Conservation (phyloP, 805 yeast species). For the Saturnispora bothae region DNA sequence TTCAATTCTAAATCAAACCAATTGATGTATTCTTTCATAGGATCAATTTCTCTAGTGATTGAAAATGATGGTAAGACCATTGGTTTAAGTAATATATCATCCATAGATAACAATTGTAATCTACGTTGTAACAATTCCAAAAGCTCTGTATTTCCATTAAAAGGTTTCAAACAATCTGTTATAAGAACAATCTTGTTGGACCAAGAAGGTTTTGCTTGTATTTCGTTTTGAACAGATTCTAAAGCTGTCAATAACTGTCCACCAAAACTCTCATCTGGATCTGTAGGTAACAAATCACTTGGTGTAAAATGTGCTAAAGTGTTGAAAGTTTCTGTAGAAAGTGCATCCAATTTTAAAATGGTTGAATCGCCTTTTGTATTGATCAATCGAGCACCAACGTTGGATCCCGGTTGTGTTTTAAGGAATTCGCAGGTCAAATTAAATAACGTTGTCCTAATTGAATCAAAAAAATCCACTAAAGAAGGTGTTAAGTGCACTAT, state of each 20-base stretch:
- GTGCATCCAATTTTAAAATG: constrained; percentile 41
- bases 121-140: constrained; percentile 44
- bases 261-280: constrained; percentile 19
- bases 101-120: constrained; percentile 49
- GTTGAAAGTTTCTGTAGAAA: constrained; percentile 51
- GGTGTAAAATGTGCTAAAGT: constrained; percentile 39
- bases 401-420: constrained; percentile 56
- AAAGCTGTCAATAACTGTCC: constrained; percentile 36
- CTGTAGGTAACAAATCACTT: constrained; percentile 4
- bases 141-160: constrained; percentile 29
- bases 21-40: constrained; percentile 6
- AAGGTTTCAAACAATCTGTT: constrained; percentile 69
- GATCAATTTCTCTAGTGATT: constrained; percentile 10
- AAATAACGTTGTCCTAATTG: constrained; percentile 43
- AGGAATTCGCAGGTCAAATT: constrained; percentile 59
- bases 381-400: constrained; percentile 62
- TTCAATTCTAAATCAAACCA: constrained; percentile 10
- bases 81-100: constrained; percentile 48
- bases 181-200: constrained; percentile 54
- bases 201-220: background rate
- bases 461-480: constrained; percentile 25
- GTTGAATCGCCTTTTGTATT: constrained; percentile 35
- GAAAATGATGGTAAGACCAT: constrained; percentile 45
- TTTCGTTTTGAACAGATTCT: constrained; percentile 19
- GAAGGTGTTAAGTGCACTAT: constrained; percentile 49